Evolutionary conservation across 2,329 filamentous ascomycete genomes (phyloP).

Genomic region (Eutypella sp.): DNA sequence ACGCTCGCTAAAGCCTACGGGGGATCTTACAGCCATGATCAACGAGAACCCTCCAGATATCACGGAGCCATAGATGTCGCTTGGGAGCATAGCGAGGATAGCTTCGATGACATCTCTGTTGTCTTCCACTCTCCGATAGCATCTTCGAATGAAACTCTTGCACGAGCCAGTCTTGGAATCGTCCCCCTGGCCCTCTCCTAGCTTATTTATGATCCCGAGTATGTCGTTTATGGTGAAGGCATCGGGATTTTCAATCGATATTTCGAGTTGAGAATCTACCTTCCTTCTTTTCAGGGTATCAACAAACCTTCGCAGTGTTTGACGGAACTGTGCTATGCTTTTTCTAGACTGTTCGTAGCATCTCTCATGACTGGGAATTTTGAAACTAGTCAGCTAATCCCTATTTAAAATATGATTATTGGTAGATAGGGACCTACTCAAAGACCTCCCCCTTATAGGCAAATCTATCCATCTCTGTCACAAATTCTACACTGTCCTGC

Average conservation of each 20-base stretch:
- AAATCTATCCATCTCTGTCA: neutral
- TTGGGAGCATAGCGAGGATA: constrained; percentile 9
- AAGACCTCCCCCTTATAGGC: neutral
- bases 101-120: constrained; percentile 2
- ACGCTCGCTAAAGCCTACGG: neutral
- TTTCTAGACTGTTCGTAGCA: neutral
- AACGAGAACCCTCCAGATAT: constrained; percentile 12
- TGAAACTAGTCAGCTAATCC: neutral
- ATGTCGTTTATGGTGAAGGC: neutral
- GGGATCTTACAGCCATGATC: constrained; percentile 6
- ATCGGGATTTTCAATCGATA: neutral
- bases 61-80: constrained; percentile 10
- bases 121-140: constrained; percentile 4
- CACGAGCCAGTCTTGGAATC: constrained; percentile 1
- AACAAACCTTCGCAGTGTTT: neutral
- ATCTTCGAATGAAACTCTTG: constrained; percentile 9
- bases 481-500: neutral
- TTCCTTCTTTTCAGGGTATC: neutral
- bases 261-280: neutral
- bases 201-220: neutral
- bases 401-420: neutral
- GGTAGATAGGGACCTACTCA: neutral
- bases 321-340: neutral
- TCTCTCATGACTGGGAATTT: neutral
- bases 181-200: neutral